Evolutionary conservation across 352 stramenopile species (phyloP).

Genomic region (Globisporangium iwayamae): DNA sequence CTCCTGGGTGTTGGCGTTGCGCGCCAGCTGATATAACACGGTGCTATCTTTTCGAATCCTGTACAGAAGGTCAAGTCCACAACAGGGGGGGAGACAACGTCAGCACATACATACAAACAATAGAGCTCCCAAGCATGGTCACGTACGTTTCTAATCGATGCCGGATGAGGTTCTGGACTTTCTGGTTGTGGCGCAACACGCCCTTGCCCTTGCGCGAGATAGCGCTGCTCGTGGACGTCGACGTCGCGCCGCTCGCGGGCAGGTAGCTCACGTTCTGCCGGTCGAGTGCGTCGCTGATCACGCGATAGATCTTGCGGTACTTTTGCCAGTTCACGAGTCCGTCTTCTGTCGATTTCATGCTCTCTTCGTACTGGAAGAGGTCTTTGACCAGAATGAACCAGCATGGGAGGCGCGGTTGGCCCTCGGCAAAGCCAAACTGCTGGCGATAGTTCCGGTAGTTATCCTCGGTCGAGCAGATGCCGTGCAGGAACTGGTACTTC

Average conservation of each 20-base stretch:
- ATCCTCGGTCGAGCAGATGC: constrained; percentile 78
- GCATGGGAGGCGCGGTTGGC: constrained; percentile 69
- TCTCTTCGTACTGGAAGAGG: constrained; percentile 84
- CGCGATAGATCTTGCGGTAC: constrained; percentile 77
- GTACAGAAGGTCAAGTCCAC: not conserved
- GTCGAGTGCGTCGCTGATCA: constrained; percentile 75
- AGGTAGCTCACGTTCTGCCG: constrained; percentile 80
- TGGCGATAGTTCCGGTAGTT: constrained; percentile 87
- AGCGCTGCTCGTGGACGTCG: constrained; percentile 22
- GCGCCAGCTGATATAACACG: constrained; percentile 80
- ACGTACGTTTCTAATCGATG: constrained; percentile 86
- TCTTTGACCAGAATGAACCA: constrained; percentile 89
- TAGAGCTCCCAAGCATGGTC: not conserved
- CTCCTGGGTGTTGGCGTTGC: constrained; percentile 86
- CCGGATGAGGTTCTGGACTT: constrained; percentile 66
- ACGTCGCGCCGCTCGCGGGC: constrained; percentile 30
- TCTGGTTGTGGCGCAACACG: constrained; percentile 68
- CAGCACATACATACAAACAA: not conserved
- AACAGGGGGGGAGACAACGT: constrained; percentile 2
- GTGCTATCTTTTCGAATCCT: constrained; percentile 84
- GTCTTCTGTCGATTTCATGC: constrained; percentile 81
- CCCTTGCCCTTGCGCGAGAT: constrained; percentile 75
- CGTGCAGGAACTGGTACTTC: constrained; percentile 80
- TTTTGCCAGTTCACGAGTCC: constrained; percentile 86
- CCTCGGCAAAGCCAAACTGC: constrained; percentile 72